These are phyloP conservation scores for Russula vinacea DNA, from an alignment of 768 basidiomycete genomes.

Conservation along the genomic window DNA sequence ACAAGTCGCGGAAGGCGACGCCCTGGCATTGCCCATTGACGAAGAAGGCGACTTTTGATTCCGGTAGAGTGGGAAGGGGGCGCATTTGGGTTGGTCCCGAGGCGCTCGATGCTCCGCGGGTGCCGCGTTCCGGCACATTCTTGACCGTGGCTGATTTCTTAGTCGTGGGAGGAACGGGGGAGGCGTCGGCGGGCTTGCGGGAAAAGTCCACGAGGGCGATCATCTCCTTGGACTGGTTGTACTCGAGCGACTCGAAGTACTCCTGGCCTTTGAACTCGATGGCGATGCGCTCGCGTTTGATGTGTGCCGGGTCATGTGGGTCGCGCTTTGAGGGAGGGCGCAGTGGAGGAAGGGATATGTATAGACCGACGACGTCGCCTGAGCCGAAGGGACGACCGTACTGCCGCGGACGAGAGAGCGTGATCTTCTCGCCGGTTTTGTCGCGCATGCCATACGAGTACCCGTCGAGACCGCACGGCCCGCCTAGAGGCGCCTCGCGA, in stretches of 20 bases:
- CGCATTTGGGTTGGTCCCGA: constrained; percentile 43
- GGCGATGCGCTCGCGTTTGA: constrained; percentile 86
- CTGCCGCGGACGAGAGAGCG: constrained; percentile 71
- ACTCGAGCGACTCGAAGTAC: constrained; percentile 93
- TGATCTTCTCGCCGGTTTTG: constrained; percentile 88
- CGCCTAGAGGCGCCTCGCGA: constrained; percentile 90
- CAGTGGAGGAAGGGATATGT: constrained; percentile 78
- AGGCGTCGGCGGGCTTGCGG: constrained; percentile 38
- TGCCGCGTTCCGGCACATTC: constrained; percentile 53
- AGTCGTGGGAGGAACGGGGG: constrained; percentile 51
- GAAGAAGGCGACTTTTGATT: constrained; percentile 83
- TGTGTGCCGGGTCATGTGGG: constrained; percentile 71
- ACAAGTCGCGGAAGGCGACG: constrained; percentile 81
- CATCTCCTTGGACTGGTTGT: constrained; percentile 90
- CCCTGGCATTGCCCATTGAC: constrained; percentile 86
- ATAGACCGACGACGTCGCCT: constrained; percentile 91
- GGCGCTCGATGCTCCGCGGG: constrained; percentile 40
- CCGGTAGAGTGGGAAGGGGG: constrained; percentile 62
- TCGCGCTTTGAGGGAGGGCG: constrained; percentile 59
- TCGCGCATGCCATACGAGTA: constrained; percentile 92
- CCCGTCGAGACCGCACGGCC: constrained; percentile 88
- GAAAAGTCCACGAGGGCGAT: constrained; percentile 71
- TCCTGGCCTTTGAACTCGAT: constrained; percentile 97
- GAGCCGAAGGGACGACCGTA: constrained; percentile 74
- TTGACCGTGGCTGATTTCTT: constrained; percentile 74